phyloP scores from a whole-genome alignment of 768 basidiomycete genomes.

The Pulveroboletus sp. region DNA sequence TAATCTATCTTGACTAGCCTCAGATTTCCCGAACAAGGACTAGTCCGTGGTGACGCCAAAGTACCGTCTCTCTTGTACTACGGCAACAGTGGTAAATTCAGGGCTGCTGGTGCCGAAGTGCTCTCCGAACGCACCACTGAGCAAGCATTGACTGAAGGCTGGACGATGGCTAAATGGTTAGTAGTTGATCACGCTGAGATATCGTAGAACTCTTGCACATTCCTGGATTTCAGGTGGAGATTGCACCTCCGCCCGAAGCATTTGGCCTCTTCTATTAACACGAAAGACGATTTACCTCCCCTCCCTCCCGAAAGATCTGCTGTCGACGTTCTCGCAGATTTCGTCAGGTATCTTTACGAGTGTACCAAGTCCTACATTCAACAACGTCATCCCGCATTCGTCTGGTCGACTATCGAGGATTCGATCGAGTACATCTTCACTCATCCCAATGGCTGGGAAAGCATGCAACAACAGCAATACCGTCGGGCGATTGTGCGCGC shows the following conservation, averaged over 20 bases:
- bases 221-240: slow-evolving; percentile 21
- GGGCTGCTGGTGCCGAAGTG: slow-evolving; percentile 40
- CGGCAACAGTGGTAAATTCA: slow-evolving; percentile 31
- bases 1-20: background rate
- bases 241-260: slow-evolving; percentile 17
- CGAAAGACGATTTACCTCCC: background rate
- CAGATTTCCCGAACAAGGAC: slow-evolving; percentile 37
- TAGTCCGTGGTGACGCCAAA: slow-evolving; percentile 37
- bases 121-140: slow-evolving; percentile 27
- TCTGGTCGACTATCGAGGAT: slow-evolving; percentile 13
- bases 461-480: slow-evolving; percentile 19
- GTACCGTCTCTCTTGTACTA: slow-evolving; percentile 44
- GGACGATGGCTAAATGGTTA: slow-evolving; percentile 18
- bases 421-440: slow-evolving; percentile 20
- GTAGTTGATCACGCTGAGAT: background rate
- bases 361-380: slow-evolving; percentile 12
- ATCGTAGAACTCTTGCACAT: background rate
- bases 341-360: background rate
- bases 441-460: slow-evolving; percentile 30
- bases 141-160: slow-evolving; percentile 29
- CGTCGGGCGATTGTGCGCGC: slow-evolving; percentile 17
- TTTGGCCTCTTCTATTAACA: slow-evolving; percentile 2
- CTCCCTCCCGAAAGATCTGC: background rate
- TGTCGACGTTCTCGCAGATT: background rate
- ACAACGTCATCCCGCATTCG: slow-evolving; percentile 10